Percentiles rank a stretch among this genome's conserved stretches.
phyloP scores from a whole-genome alignment of 352 stramenopile species.

The Pseudoperonospora humuli region DNA sequence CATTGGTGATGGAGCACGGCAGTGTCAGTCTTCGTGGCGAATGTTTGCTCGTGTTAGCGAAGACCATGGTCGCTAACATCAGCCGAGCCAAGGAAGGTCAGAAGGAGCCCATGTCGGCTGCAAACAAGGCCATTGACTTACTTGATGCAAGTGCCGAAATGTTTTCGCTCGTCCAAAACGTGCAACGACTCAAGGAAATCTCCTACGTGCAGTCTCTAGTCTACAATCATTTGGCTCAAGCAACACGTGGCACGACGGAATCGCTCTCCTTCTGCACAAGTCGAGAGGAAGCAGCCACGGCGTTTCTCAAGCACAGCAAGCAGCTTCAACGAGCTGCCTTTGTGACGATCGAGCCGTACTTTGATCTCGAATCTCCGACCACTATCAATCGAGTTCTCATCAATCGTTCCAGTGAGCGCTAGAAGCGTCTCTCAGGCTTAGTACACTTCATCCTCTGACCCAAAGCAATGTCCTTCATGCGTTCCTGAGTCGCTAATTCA shows the following conservation, averaged over 20 bases:
- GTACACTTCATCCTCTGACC: no score
- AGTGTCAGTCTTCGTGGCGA: conserved; percentile 46
- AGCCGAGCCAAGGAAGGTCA: conserved; percentile 15
- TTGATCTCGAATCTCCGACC: conserved; percentile 25
- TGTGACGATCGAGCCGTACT: conserved; percentile 23
- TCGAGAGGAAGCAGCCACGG: conserved; percentile 19
- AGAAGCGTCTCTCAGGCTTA: neutral
- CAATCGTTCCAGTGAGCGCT: conserved; percentile 17
- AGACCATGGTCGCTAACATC: conserved; percentile 32
- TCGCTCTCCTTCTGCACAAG: conserved; percentile 4
- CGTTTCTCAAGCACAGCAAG: conserved; percentile 24
- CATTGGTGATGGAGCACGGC: conserved; percentile 58
- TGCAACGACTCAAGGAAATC: conserved; percentile 31
- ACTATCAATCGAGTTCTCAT: conserved; percentile 20
- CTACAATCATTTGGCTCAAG: conserved; percentile 30
- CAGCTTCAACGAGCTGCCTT: conserved; percentile 24
- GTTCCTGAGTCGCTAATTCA: no score
- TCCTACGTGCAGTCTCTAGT: conserved; percentile 35
- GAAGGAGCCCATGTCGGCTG: conserved; percentile 2
- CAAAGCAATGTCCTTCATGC: no score
- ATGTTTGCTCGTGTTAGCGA: conserved; percentile 48
- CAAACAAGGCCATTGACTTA: conserved; percentile 17
- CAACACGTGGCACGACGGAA: conserved; percentile 6
- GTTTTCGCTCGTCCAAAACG: conserved; percentile 29
- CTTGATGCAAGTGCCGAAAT: conserved; percentile 24